Base-by-base conservation (phyloP, 805 yeast genomes). In the Ogataea populi-albae region DNA sequence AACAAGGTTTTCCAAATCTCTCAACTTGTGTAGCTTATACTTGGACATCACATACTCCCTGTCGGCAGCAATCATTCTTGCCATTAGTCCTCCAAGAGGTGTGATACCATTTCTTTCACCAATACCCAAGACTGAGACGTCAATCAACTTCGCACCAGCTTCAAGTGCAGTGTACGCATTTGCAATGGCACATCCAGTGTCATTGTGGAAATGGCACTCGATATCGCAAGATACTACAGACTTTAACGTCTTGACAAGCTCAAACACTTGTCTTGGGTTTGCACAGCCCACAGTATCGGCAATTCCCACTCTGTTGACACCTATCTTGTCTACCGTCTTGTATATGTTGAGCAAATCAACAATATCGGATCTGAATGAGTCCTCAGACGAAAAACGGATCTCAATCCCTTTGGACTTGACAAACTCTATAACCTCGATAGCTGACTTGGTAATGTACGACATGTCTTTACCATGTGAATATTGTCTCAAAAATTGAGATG, bases 241-340 rank as follows among this genome's bases (percentile, higher is more conserved):
- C 67, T 81, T 86, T 63, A 91, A 78, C 28, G 98, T 93, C 59
- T 94, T 81, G 46, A 91, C 93, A 52, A 91, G 77, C 69, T 91
- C 98, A 65, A 91, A 91, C 41, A 91, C 98, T 68, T 93, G 98
- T 69, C 98, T 81, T 55, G 98, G 98, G 72, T 91, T 91, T 48
- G 98, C 98, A 64, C 98, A 84, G 32, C 98, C 98, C 39, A 91
- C 98, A 23, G 98, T 91, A 64, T 91, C 98, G 50, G 98, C 98
- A 68, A 91, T 91, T 69, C 98, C 98, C 37, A 91, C 96, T 67
- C 98, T 81, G 75, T 93, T 88, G 45, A 91, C 98, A 56, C 98
- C 98, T 52, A 91, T 86, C 70, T 87, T 86, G 71, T 86, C 95
- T 48, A 91, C 98, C 18, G 97, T 88, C 66, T 88, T 84, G 74